Base-by-base conservation (phyloP, 352 stramenopile species). In the Globisporangium abappressorium region DNA sequence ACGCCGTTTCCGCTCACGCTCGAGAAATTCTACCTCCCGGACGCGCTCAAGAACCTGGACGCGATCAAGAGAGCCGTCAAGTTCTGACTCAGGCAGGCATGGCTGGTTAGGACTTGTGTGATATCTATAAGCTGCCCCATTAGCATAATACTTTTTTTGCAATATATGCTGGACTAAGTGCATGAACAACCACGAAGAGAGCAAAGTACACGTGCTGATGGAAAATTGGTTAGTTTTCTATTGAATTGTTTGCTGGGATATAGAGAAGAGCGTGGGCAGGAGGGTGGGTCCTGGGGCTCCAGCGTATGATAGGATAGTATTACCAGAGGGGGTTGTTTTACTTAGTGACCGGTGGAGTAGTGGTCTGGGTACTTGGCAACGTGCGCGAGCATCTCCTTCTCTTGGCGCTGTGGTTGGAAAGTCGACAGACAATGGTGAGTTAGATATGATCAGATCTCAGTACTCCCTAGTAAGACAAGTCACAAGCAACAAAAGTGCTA, bases 1-100 rank as follows among this genome's bases (percentile, higher is more conserved):
- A 99, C 96, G 34, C 97, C 97, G 6, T 99, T 99, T 78, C 95
- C 96, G 0, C 82, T 99, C 53, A 87, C 97, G 12, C 98, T 98
- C 78, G 97, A 99, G 74, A 98, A 98, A 83, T 81, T 95, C 47
- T 99, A 99, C 75, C 77, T 98, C 49, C 95, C 95, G 2, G 90
- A 98, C 56, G 85, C 95, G 36, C 74, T 97, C 33, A 98, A 98
- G 77, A 98, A 98, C 80, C 95, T 98, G 64, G 93, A 99, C 72
- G 93, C 93, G 14, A 98, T 99, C 78, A 95, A 94, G 70, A 93
- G 90, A 69, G 90, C 33, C 33, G 33, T 38, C 14, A 49, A n/a
- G 41, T n/a, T 49, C 20, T 49, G 41, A 49, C 20, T n/a, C 41
- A n/a, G 5, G 41, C 8, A 49, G 15, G 41, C 41, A 9, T 49